These are phyloP conservation scores for Penicillium sp. DNA, from an alignment of 2,329 filamentous ascomycete genomes.

Conservation along the genomic window DNA sequence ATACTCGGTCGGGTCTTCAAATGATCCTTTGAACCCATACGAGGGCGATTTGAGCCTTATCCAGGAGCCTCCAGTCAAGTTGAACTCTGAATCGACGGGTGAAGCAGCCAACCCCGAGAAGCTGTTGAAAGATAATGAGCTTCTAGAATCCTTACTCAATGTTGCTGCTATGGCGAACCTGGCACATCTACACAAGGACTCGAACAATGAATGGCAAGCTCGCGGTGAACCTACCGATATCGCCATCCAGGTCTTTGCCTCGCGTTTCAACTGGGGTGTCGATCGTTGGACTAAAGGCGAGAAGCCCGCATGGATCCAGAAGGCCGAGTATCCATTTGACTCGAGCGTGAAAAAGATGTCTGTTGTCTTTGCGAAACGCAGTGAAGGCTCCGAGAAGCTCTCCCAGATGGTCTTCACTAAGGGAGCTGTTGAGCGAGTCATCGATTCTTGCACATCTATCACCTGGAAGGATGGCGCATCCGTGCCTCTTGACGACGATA, in stretches of 20 bases:
- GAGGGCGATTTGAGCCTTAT: constrained; percentile 55
- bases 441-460: constrained; percentile 66
- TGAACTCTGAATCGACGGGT: constrained; percentile 34
- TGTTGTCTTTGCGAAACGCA: constrained; percentile 62
- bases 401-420: constrained; percentile 49
- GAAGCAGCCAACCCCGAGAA: constrained; percentile 38
- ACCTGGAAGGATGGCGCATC: constrained; percentile 49
- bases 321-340: constrained; percentile 75
- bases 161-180: constrained; percentile 71
- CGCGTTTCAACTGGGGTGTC: constrained; percentile 69
- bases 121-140: constrained; percentile 54
- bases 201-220: constrained; percentile 64
- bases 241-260: constrained; percentile 75
- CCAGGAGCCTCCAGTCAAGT: constrained; percentile 38
- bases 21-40: constrained; percentile 63
- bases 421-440: constrained; percentile 70
- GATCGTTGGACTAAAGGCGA: constrained; percentile 59
- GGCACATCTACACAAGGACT: constrained; percentile 64
- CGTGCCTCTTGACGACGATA: constrained; percentile 58
- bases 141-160: constrained; percentile 64
- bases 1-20: constrained; percentile 62
- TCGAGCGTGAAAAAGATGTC: constrained; percentile 79
- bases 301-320: constrained; percentile 60
- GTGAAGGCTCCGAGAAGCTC: constrained; percentile 27
- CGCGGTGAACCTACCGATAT: constrained; percentile 75